Evolutionary conservation across 805 yeast species (phyloP).

Genomic region (Monosporozyma unispora): DNA sequence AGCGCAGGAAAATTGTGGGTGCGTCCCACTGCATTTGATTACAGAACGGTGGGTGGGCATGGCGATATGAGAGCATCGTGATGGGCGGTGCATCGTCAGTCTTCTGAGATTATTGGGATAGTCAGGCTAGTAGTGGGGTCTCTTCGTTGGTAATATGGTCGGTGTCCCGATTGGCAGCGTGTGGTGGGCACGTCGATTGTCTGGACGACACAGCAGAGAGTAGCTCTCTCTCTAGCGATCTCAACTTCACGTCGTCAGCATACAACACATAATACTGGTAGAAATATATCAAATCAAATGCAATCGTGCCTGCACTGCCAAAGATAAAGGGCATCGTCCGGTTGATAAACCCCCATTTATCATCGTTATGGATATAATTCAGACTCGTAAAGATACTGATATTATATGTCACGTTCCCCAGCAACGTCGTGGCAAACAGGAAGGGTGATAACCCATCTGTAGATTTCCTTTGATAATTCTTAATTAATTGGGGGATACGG

Average conservation of each 20-base stretch:
- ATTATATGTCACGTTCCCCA: constrained; percentile 72
- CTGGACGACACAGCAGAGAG: neutral
- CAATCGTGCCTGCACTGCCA: constrained; percentile 79
- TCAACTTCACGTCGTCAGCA: constrained; percentile 22
- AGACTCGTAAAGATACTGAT: constrained; percentile 63
- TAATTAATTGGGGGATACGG: constrained; percentile 74
- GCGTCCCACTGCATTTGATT: no score
- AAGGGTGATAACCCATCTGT: constrained; percentile 81
- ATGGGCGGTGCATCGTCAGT: no score
- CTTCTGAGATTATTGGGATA: no score
- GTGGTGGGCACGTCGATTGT: no score
- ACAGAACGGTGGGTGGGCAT: no score
- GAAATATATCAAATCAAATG: constrained; percentile 65
- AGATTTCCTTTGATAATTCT: constrained; percentile 68
- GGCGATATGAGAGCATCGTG: no score
- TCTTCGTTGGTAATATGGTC: neutral
- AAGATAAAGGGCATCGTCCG: constrained; percentile 74
- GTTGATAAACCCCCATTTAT: constrained; percentile 40
- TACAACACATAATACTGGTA: constrained; percentile 41
- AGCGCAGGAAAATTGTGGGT: no score
- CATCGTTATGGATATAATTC: constrained; percentile 35
- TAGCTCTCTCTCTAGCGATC: constrained; percentile 20
- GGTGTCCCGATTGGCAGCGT: no score
- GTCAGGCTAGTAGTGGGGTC: neutral
- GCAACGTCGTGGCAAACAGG: constrained; percentile 66